Evolutionary conservation across 2,329 filamentous ascomycete genomes (phyloP).

Genomic region (Hypoxylon sp.): DNA sequence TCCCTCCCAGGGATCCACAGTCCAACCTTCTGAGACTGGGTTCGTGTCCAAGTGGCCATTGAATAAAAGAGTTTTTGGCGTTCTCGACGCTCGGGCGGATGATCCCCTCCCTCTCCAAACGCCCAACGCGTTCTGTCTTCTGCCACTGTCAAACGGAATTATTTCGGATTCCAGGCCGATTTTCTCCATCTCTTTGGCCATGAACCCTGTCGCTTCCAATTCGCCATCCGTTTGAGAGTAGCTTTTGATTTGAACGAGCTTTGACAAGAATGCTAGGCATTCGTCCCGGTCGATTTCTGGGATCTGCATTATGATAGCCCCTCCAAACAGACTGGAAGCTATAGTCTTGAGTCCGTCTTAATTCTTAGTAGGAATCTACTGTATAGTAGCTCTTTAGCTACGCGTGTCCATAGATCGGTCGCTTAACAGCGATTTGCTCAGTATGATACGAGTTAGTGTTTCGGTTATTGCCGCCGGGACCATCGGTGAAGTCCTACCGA

Average conservation of each 20-base stretch:
- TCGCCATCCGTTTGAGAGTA: constrained; percentile 52
- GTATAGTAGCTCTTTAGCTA: neutral
- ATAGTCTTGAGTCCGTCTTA: neutral
- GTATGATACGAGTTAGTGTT: neutral
- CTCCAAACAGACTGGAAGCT: neutral
- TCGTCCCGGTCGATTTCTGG: constrained; percentile 47
- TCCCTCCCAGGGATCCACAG: constrained; percentile 52
- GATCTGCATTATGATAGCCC: constrained; percentile 37
- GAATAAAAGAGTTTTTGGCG: constrained; percentile 46
- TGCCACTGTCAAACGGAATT: constrained; percentile 45
- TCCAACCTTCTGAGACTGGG: constrained; percentile 53
- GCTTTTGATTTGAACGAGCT: constrained; percentile 51
- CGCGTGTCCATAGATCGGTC: constrained; percentile 1
- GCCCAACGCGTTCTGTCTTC: constrained; percentile 49
- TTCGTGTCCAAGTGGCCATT: constrained; percentile 54
- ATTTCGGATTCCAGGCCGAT: constrained; percentile 49
- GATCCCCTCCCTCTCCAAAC: constrained; percentile 42
- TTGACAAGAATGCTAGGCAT: constrained; percentile 47
- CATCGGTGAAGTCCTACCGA: constrained; percentile 24
- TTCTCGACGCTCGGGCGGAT: neutral
- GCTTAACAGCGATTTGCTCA: neutral
- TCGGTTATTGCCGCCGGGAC: constrained; percentile 4
- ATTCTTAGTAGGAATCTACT: neutral
- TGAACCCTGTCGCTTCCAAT: constrained; percentile 44
- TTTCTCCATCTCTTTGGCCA: constrained; percentile 44